phyloP scores from a whole-genome alignment of 2,329 filamentous ascomycete genomes.

The Cercospora sesami region DNA sequence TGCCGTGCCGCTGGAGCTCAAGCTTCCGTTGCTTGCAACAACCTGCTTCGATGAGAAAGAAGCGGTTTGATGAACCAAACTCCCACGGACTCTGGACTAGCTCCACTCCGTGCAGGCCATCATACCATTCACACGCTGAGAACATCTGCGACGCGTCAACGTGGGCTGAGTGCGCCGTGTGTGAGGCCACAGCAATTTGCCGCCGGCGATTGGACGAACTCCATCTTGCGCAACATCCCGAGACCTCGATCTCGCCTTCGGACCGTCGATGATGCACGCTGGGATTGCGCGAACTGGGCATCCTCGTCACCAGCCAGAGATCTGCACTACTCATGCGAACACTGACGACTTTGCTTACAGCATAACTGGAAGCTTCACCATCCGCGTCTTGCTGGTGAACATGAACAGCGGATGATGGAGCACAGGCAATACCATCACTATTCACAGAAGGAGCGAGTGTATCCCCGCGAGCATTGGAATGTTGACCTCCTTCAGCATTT shows the following conservation, averaged over 20 bases:
- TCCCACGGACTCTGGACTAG: neutral
- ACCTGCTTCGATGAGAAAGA: neutral
- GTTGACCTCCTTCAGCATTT: neutral
- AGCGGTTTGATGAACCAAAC: neutral
- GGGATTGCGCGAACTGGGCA: neutral
- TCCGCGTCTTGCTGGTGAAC: neutral
- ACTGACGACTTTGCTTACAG: neutral
- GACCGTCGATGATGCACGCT: neutral
- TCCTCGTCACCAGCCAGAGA: neutral
- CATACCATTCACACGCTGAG: neutral
- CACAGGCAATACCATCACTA: neutral
- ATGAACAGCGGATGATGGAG: neutral
- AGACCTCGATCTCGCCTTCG: neutral
- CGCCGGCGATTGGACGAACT: conserved; percentile 1
- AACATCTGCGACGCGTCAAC: conserved; percentile 6
- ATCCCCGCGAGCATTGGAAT: neutral
- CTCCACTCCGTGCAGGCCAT: neutral
- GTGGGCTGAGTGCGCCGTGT: conserved; percentile 8
- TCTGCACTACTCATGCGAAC: neutral
- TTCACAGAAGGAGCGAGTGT: neutral
- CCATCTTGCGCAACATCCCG: neutral
- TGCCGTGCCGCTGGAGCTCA: neutral
- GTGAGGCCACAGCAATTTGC: conserved; percentile 10
- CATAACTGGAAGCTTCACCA: neutral
- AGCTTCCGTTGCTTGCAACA: neutral